Evolutionary conservation across 2,329 filamentous ascomycete species (phyloP).

Genomic region (Fusarium sp.): DNA sequence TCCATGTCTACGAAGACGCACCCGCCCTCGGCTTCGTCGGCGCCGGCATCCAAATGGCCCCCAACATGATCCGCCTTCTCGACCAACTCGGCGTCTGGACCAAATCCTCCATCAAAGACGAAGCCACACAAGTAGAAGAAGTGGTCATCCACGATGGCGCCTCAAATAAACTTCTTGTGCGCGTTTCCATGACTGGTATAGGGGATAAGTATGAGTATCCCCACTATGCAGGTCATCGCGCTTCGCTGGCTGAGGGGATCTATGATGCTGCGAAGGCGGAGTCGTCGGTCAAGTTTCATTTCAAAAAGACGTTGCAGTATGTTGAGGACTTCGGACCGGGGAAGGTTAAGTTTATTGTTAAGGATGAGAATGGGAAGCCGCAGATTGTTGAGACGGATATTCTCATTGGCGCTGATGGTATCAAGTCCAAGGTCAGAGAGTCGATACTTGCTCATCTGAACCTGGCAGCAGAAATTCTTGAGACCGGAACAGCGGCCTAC

Average conservation of each 20-base stretch:
- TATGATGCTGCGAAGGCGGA: constrained; percentile 14
- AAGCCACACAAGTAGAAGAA: constrained; percentile 7
- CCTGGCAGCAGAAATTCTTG: not conserved
- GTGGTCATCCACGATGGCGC: constrained; percentile 4
- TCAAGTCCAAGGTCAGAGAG: constrained; percentile 22
- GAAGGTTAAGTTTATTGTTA: not conserved
- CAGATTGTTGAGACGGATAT: constrained; percentile 11
- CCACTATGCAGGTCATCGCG: constrained; percentile 17
- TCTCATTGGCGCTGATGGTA: constrained; percentile 22
- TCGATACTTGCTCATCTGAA: constrained; percentile 8
- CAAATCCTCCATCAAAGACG: not conserved
- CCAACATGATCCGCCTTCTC: constrained; percentile 24
- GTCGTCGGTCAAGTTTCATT: constrained; percentile 20
- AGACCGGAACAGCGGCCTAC: constrained; percentile 11
- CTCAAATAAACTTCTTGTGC: not conserved
- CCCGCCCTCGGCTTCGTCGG: constrained; percentile 25
- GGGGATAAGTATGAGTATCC: constrained; percentile 14
- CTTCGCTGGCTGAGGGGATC: constrained; percentile 7
- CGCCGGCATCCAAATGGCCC: constrained; percentile 28
- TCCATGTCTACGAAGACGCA: constrained; percentile 24
- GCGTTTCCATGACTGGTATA: constrained; percentile 9
- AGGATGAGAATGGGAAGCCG: not conserved
- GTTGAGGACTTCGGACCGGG: not conserved
- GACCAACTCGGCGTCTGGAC: constrained; percentile 20
- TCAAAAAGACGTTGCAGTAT: constrained; percentile 6